A percentile compares a stretch with the other conserved stretches of the same genome.
phyloP scores from a whole-genome alignment of 805 yeast genomes.

The Tetrapisispora fleetii region DNA sequence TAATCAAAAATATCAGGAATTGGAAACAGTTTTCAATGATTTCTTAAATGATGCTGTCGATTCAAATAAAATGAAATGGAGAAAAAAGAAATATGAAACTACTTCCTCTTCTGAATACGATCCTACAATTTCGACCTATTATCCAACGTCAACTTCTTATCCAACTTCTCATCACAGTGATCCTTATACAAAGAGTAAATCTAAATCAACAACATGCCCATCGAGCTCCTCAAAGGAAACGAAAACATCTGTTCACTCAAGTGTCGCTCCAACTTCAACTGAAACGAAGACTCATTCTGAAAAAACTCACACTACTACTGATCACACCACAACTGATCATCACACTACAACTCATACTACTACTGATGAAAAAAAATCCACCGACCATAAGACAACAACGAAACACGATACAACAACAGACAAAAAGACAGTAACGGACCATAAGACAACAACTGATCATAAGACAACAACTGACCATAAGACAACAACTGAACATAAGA shows the following conservation, averaged over 20 bases:
- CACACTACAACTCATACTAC: background rate
- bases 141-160: background rate
- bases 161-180: background rate
- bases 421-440: background rate
- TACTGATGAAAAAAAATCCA: background rate
- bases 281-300: background rate
- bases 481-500: background rate
- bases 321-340: background rate
- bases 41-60: constrained; percentile 2
- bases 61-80: constrained; percentile 2
- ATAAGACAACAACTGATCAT: too few relatives aligned
- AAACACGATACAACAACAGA: background rate
- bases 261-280: background rate
- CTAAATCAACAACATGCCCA: background rate
- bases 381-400: background rate
- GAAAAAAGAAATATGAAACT: background rate
- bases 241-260: background rate
- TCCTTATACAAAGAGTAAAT: background rate
- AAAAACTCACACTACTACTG: background rate
- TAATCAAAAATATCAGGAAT: constrained; percentile 7
- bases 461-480: background rate
- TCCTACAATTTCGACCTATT: background rate
- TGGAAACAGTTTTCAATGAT: constrained; percentile 7
- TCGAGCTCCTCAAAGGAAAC: background rate
- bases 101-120: background rate